Base-by-base conservation (phyloP, 1,139 yeast species). In the Saccharomycopsis hybrid region DNA sequence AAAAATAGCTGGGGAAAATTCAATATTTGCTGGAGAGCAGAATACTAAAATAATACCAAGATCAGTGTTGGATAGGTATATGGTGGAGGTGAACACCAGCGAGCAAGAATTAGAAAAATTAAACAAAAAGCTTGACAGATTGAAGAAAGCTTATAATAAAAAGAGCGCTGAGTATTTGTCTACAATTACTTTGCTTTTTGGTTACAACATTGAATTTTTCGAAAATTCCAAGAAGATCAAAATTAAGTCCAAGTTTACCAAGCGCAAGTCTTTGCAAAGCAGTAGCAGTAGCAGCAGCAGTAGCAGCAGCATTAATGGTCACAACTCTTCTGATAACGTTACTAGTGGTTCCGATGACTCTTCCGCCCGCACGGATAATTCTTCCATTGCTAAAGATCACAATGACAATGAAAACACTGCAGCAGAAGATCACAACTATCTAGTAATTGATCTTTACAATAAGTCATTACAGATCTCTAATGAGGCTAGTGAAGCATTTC, bases 141-240 rank as follows among this genome's bases (percentile, higher is more conserved):
- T 88, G 51, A 77, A 74, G 57, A 80, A 81, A 56, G 75, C 78
- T 11, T 88, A 80, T 61, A 67, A 80, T n/a, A 75, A 77, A 53
- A 85, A 85, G 62, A 82, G 94, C n/a, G 68, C 74, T 39, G 94
- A 86, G 60, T 81, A 86, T 48, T 69, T 88, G 35, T 80, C 82
- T 36, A 78, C 84, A 1, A 81, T 88, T 0, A 79, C 82, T 46
- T 73, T 82, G 9, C 72, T 85, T 41, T 72, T 88, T 51, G 96
- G 96, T 0, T 88, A 79, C 65, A 75, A 77, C 36, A 69, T 89
- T 30, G 95, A 86, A 60, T 83, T 87, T 54, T 65, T 82, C 48
- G 81, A 82, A 5, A 71, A 73, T 51, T 77, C 84, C 39, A 74
- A 79, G 30, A 83, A 83, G 59, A 77, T 88, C 41, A 82, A 84